Evolutionary conservation across 2,329 filamentous ascomycete species (phyloP).

Genomic region (Penicillium sp.): DNA sequence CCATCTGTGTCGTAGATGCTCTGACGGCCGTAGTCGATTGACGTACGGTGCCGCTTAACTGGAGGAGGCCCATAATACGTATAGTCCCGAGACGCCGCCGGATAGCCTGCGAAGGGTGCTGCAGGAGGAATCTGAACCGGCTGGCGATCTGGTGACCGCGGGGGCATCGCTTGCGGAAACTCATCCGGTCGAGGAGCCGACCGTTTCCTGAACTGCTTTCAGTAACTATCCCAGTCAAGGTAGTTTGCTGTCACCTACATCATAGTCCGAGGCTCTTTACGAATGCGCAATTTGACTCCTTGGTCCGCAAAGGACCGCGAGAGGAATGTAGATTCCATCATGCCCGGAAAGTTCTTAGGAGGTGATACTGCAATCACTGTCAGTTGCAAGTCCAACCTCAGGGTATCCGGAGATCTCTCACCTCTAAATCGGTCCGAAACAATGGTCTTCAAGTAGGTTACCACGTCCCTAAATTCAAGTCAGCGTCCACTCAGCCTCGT

Average conservation of each 20-base stretch:
- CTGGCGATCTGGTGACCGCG: conserved; percentile 37
- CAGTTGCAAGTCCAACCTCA: neutral
- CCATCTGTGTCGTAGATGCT: conserved; percentile 35
- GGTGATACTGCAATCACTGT: conserved; percentile 32
- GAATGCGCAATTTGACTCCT: conserved; percentile 72
- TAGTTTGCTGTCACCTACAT: conserved; percentile 28
- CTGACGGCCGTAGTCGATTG: conserved; percentile 35
- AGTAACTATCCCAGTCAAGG: conserved; percentile 3
- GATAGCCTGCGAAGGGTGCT: conserved; percentile 30
- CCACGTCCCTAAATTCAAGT: conserved; percentile 34
- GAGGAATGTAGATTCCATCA: conserved; percentile 74
- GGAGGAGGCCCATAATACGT: conserved; percentile 29
- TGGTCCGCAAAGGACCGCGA: conserved; percentile 82
- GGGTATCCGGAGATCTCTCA: conserved; percentile 30
- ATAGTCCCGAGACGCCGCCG: conserved; percentile 33
- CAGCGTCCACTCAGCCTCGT: conserved; percentile 6
- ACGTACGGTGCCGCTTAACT: conserved; percentile 39
- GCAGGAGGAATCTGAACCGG: conserved; percentile 33
- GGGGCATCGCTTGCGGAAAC: conserved; percentile 32
- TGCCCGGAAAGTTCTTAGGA: conserved; percentile 68
- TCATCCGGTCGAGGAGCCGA: conserved; percentile 36
- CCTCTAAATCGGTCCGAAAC: conserved; percentile 65
- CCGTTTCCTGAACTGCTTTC: conserved; percentile 35
- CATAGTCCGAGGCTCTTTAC: conserved; percentile 70
- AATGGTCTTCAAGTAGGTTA: conserved; percentile 50